phyloP scores from a whole-genome alignment of 345 rosid species.

The Acer saccharum region DNA sequence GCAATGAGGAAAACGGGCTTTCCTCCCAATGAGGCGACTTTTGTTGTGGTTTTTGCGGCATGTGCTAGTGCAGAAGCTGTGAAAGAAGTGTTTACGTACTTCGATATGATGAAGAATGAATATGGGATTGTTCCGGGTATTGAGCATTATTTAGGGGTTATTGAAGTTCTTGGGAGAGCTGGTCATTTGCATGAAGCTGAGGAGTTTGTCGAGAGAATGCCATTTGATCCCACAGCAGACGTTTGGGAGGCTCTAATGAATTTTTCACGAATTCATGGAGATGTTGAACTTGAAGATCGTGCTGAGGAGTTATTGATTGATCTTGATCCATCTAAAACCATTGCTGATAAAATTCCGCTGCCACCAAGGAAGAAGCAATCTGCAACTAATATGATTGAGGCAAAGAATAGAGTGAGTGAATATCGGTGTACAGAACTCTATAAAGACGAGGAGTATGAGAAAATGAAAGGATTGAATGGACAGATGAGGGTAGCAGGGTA shows the following conservation, averaged over 20 bases:
- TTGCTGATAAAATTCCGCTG: conserved; percentile 20
- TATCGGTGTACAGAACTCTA: conserved; percentile 39
- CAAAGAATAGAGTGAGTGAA: conserved; percentile 44
- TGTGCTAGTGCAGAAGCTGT: conserved; percentile 50
- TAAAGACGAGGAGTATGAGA: conserved; percentile 33
- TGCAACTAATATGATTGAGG: conserved; percentile 53
- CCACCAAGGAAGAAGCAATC: conserved; percentile 44
- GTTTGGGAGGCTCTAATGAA: conserved; percentile 41
- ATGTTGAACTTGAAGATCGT: conserved; percentile 54
- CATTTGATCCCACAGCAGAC: conserved; percentile 37
- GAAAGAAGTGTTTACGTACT: conserved; percentile 35
- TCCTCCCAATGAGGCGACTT: conserved; percentile 33
- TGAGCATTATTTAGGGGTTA: conserved; percentile 44
- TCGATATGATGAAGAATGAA: conserved; percentile 42
- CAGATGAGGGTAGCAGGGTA: conserved; percentile 62
- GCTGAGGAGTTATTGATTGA: conserved; percentile 37
- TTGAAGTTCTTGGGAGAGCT: conserved; percentile 42
- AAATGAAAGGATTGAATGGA: conserved; percentile 53
- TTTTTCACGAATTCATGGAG: conserved; percentile 53
- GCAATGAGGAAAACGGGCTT: conserved; percentile 40
- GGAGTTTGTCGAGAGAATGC: conserved; percentile 55
- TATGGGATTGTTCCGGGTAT: conserved; percentile 38
- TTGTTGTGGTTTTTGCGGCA: conserved; percentile 36
- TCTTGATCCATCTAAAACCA: conserved; percentile 33
- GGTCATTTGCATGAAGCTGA: conserved; percentile 50